phyloP scores from a whole-genome alignment of 768 basidiomycete genomes.

The Boletus huronensis region DNA sequence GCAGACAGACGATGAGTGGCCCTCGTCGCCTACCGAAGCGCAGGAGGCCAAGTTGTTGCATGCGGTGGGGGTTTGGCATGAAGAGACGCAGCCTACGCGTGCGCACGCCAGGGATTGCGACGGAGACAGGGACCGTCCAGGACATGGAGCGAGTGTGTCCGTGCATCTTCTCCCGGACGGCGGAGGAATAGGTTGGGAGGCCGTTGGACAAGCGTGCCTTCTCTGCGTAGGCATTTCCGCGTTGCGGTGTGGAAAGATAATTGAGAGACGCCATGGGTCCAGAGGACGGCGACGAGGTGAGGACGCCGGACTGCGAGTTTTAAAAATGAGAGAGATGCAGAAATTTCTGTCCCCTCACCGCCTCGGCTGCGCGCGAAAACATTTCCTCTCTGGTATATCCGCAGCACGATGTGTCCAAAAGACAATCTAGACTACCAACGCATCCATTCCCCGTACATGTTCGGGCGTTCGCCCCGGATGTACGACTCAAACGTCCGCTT shows the following conservation, averaged over 20 bases:
- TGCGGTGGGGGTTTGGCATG: constrained; percentile 56
- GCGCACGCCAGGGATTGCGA: constrained; percentile 59
- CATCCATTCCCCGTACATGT: constrained; percentile 86
- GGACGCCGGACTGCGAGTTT: constrained; percentile 17
- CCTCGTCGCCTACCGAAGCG: constrained; percentile 61
- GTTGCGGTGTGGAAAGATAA: constrained; percentile 45
- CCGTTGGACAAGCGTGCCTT: constrained; percentile 40
- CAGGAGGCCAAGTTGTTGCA: constrained; percentile 53
- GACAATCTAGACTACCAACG: constrained; percentile 11
- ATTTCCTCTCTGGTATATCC: constrained; percentile 25
- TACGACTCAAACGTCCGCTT: constrained; percentile 96
- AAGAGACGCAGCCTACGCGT: constrained; percentile 55
- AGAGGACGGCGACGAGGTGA: constrained; percentile 15
- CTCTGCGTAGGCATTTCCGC: constrained; percentile 45
- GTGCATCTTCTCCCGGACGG: constrained; percentile 64
- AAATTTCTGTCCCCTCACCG: constrained; percentile 15
- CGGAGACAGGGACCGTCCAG: constrained; percentile 57
- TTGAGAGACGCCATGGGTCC: constrained; percentile 43
- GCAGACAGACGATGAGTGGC: constrained; percentile 47
- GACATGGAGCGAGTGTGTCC: constrained; percentile 43
- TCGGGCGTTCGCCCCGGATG: constrained; percentile 80
- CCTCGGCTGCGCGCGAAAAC: constrained; percentile 19
- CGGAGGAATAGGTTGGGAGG: constrained; percentile 50
- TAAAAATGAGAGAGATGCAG: constrained; percentile 4
- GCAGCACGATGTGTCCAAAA: constrained; percentile 18